phyloP scores from a whole-genome alignment of 2,329 filamentous ascomycete genomes.

The Cercospora sp. region DNA sequence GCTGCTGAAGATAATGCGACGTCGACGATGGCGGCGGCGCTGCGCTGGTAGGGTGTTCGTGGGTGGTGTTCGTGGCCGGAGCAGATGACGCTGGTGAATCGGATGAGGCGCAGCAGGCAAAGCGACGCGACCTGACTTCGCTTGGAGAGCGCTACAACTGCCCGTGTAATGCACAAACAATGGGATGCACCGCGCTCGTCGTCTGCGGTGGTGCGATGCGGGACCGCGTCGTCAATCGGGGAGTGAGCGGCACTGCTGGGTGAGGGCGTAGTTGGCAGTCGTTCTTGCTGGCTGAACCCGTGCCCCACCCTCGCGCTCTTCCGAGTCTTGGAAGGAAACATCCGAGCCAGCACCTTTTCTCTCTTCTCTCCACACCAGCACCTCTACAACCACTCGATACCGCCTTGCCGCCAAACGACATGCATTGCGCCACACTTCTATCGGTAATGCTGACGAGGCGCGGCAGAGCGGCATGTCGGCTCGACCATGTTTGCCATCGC shows the following conservation, averaged over 20 bases:
- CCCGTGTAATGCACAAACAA: not conserved
- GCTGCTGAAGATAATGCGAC: not conserved
- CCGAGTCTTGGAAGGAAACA: conserved; percentile 1
- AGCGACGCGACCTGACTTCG: not conserved
- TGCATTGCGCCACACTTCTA: not conserved
- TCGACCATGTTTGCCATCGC: not conserved
- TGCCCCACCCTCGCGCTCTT: conserved; percentile 2
- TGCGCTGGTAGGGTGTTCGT: not conserved
- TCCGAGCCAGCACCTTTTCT: not conserved
- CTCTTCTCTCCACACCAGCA: not conserved
- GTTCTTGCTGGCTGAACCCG: not conserved
- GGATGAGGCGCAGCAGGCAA: conserved; percentile 3
- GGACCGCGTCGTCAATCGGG: not conserved
- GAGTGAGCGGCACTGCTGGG: not conserved
- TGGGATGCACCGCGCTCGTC: not conserved
- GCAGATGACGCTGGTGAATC: conserved; percentile 1
- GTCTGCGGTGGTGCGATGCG: not conserved
- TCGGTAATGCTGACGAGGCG: not conserved
- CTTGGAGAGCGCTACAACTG: not conserved
- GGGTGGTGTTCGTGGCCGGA: conserved; percentile 2
- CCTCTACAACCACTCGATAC: not conserved
- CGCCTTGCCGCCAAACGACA: not conserved
- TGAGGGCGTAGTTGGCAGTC: conserved; percentile 1
- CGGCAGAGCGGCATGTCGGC: not conserved
- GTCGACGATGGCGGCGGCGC: not conserved